A percentile compares a stretch with the other conserved stretches of the same genome.
These are phyloP conservation scores for Astrephomene gubernaculifera DNA, from an alignment of 139 green algal species.

Conservation along the genomic window DNA sequence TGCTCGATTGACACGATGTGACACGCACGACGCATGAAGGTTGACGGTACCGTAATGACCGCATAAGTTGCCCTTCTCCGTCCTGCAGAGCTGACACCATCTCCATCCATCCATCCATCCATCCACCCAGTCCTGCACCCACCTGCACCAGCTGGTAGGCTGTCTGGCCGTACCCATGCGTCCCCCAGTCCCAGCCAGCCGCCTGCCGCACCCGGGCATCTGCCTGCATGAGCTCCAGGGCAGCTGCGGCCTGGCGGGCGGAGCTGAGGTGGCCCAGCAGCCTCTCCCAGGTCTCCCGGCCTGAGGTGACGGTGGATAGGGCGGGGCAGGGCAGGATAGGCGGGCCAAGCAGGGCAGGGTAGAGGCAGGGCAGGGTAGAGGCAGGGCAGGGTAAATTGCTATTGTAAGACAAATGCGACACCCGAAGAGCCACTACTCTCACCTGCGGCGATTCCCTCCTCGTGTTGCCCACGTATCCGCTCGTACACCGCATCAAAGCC, in stretches of 20 bases:
- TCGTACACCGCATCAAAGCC: too few species aligned
- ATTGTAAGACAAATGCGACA: not conserved
- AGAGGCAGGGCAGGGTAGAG: not conserved
- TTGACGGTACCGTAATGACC: too few species aligned
- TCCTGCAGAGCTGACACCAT: not conserved
- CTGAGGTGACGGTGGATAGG: too few species aligned
- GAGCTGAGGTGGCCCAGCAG: not conserved
- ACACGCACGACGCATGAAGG: too few species aligned
- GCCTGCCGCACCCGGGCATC: constrained; percentile 5
- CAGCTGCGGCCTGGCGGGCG: not conserved
- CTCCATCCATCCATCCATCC: not conserved
- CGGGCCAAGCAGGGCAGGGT: not conserved
- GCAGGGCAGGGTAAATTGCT: too few species aligned
- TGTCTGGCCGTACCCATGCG: constrained; percentile 36
- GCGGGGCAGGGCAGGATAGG: too few species aligned
- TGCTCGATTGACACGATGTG: too few species aligned
- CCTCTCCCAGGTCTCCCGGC: constrained; percentile 36
- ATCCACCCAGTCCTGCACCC: not conserved
- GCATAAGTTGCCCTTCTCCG: too few species aligned
- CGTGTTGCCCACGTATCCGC: too few species aligned
- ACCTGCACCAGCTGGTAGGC: constrained; percentile 42
- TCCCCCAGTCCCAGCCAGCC: constrained; percentile 43
- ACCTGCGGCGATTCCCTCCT: too few species aligned
- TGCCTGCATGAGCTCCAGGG: constrained; percentile 31
- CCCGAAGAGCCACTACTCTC: too few species aligned